phyloP scores from a whole-genome alignment of 495 filamentous ascomycete species.

The Baudoinia panamericana region DNA sequence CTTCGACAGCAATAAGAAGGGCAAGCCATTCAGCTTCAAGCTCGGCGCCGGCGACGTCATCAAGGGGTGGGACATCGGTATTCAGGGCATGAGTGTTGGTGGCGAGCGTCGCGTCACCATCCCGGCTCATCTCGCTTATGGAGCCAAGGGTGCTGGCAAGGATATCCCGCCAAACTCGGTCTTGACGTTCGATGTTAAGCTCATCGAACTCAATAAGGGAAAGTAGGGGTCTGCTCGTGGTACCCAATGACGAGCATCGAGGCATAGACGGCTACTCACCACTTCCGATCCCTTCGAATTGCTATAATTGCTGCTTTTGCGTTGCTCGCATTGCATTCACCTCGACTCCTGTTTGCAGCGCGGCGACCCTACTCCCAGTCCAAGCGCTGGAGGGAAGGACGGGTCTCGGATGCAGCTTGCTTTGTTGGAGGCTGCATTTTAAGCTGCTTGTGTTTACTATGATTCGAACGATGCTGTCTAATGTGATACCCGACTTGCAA shows the following conservation, averaged over 20 bases:
- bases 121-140: constrained; percentile 74
- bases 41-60: constrained; percentile 90
- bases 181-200: constrained; percentile 85
- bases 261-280: too few relatives aligned
- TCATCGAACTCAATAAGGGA: constrained; percentile 49
- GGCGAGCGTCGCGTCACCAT: constrained; percentile 86
- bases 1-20: constrained; percentile 96
- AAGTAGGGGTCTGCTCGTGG: constrained; percentile 6
- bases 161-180: constrained; percentile 84
- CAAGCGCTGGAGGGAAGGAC: constrained; percentile 22
- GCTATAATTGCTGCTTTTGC: too few relatives aligned
- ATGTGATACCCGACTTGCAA: constrained; percentile 23
- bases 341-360: background rate
- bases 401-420: constrained; percentile 6
- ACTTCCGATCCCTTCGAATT: too few relatives aligned
- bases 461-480: constrained; percentile 2
- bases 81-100: constrained; percentile 81
- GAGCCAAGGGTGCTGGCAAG: constrained; percentile 52
- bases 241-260: too few relatives aligned
- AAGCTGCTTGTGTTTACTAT: background rate
- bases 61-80: constrained; percentile 94
- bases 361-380: constrained; percentile 13
- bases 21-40: constrained; percentile 90
- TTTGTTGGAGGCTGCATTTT: background rate
- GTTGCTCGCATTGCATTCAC: too few relatives aligned